Evolutionary conservation across 1,284 basidiomycete genomes (phyloP).

Genomic region (Gomphus bonarii): DNA sequence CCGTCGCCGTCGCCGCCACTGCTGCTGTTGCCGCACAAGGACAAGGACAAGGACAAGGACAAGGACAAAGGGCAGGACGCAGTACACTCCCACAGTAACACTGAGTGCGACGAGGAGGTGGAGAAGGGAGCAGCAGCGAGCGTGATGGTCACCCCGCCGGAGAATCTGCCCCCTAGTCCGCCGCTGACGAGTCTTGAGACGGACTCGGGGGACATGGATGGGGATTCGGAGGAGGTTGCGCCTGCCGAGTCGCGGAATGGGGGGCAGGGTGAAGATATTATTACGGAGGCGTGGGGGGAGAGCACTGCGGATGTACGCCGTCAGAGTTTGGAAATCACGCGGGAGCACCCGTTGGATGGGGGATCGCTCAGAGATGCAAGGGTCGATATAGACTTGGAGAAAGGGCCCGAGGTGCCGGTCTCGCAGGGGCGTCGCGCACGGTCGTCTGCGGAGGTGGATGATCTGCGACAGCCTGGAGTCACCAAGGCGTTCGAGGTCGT

Average conservation of each 20-base stretch:
- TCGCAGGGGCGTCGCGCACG: not conserved
- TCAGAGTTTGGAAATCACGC: not conserved
- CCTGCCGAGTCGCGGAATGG: not conserved
- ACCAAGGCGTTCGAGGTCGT: slow-evolving; percentile 8
- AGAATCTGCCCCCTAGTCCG: slow-evolving; percentile 15
- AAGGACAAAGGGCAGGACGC: no score
- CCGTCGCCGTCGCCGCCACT: not conserved
- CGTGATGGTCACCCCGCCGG: slow-evolving; percentile 3
- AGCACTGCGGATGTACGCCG: not conserved
- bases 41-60: no score
- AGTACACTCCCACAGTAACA: no score
- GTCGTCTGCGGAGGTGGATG: not conserved
- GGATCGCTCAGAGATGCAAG: not conserved
- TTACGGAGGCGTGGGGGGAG: not conserved
- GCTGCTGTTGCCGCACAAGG: no score
- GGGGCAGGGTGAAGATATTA: not conserved
- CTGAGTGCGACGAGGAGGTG: no score
- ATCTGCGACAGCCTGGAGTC: not conserved
- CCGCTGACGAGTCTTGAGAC: slow-evolving; percentile 13
- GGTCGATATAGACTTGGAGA: not conserved
- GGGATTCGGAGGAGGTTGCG: slow-evolving; percentile 1
- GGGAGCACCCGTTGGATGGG: not conserved
- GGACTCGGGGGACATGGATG: not conserved
- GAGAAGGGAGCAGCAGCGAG: not conserved
- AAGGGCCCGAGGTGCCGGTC: not conserved